Base-by-base conservation (phyloP, 257 asterid genomes). In the Lycium barbarum region DNA sequence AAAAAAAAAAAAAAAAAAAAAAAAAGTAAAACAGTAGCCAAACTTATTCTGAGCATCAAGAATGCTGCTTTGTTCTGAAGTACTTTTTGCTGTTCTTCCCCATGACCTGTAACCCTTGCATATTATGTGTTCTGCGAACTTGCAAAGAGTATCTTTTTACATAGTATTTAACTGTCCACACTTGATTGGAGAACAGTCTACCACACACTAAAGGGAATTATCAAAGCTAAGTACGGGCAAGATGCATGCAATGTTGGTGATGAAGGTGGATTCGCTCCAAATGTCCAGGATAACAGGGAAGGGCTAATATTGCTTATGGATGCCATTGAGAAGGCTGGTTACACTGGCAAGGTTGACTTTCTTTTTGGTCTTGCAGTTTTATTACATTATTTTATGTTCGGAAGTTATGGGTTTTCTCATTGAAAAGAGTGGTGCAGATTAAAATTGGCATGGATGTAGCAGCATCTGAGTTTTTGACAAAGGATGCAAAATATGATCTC, bases 161-260 rank as follows among this genome's bases (percentile, higher is more conserved):
- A 53, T 78, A 54, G 82, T 14, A 26, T 78, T 78, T 78, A 78
- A 78, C 62, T 53, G 82, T 14, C 49, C 26, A 8, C 49, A 14
- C 81, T 49, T 8, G 47, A 78, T 78, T 26, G 82, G 49, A 8
- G n/a, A 70, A 87, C 98, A 95, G 99, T 97, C 83, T 97, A 97
- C 85, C 99, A 97, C 89, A 90, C 83, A 45, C 89, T 97, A 70
- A 97, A 97, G 91, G 99, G 99, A 87, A 95, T 97, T 68, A 97
- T 97, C 90, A 97, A 97, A 88, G 92, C 97, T 36, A 97, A 97
- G 87, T 97, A 97, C 49, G 99, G 99, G 58, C 99, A 97, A 90
- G 99, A 97, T 90, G 99, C 99, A 35, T 97, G 99, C 92, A 97
- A 97, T 84, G 99, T 97, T 1, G 99, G 99, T 55, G 99, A 97